Percentiles rank a stretch among this genome's conserved stretches.
Evolutionary conservation across 352 stramenopile species (phyloP).

Genomic region (Hyaloperonospora arabidopsidis): DNA sequence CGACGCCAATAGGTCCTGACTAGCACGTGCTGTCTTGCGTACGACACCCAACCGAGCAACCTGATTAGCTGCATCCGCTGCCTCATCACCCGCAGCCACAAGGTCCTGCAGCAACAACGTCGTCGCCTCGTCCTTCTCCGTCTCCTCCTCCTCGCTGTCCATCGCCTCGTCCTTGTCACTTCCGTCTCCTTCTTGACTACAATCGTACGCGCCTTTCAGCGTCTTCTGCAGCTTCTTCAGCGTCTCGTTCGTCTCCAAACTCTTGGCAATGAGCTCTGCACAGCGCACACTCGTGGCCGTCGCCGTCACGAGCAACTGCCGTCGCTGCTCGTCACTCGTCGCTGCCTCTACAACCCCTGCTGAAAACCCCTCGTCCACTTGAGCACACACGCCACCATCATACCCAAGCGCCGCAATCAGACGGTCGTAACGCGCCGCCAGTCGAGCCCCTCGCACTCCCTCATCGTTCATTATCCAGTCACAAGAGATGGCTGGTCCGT

Average conservation of each 20-base stretch:
- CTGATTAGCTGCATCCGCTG: constrained; percentile 41
- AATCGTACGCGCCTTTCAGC: constrained; percentile 24
- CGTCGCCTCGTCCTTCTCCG: constrained; percentile 29
- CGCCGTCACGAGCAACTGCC: constrained; percentile 32
- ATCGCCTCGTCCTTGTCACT: constrained; percentile 31
- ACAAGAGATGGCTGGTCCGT: too few relatives aligned
- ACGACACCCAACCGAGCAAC: constrained; percentile 43
- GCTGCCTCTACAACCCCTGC: constrained; percentile 19
- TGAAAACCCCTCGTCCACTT: constrained; percentile 30
- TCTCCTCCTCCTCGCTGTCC: constrained; percentile 30
- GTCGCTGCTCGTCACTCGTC: constrained; percentile 23
- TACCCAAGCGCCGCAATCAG: constrained; percentile 52
- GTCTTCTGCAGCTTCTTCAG: constrained; percentile 46
- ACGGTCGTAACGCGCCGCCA: constrained; percentile 45
- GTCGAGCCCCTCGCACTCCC: constrained; percentile 4
- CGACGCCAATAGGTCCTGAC: constrained; percentile 39
- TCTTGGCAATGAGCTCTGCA: constrained; percentile 70
- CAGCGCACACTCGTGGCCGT: constrained; percentile 59
- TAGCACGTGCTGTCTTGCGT: constrained; percentile 44
- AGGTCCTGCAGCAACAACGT: constrained; percentile 56
- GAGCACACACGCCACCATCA: constrained; percentile 37
- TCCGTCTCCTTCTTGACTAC: constrained; percentile 15
- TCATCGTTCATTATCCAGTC: not conserved
- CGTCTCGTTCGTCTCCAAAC: constrained; percentile 37
- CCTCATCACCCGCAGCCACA: constrained; percentile 40